Conservation (phyloP, 2,329 filamentous ascomycete species). For the Colletotrichum limetticola region DNA sequence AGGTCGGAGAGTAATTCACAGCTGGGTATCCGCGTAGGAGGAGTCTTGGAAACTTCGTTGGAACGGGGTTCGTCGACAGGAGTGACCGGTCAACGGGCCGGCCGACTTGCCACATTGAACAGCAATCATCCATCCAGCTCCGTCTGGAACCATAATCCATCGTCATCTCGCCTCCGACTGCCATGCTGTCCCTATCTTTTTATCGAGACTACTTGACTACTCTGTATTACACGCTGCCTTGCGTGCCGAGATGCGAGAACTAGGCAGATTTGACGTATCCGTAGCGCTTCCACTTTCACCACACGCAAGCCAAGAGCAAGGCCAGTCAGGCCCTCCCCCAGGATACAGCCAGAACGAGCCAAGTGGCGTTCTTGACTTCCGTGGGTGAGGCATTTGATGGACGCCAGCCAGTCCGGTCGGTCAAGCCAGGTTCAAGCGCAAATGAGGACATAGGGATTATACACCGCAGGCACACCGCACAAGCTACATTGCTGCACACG, state of each 20-base stretch:
- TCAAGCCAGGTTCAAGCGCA: not conserved
- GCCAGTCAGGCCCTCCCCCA: not conserved
- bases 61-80: not conserved
- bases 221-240: not conserved
- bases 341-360: conserved; percentile 4
- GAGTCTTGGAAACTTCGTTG: not conserved
- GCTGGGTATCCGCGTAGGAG: not conserved
- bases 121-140: conserved; percentile 12
- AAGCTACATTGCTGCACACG: not conserved
- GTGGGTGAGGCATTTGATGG: not conserved
- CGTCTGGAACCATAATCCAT: conserved; percentile 5
- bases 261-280: not conserved
- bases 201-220: not conserved
- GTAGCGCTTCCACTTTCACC: not conserved
- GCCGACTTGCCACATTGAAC: conserved; percentile 7
- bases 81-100: conserved; percentile 4
- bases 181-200: conserved; percentile 14
- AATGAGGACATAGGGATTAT: not conserved
- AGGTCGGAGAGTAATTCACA: not conserved
- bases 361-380: conserved; percentile 10
- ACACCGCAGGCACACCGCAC: not conserved
- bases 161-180: conserved; percentile 30
- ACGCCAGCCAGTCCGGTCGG: not conserved
- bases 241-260: conserved; percentile 22
- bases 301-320: not conserved